Conservation (phyloP, 352 stramenopile species). For the Phytophthora pluvialis region DNA sequence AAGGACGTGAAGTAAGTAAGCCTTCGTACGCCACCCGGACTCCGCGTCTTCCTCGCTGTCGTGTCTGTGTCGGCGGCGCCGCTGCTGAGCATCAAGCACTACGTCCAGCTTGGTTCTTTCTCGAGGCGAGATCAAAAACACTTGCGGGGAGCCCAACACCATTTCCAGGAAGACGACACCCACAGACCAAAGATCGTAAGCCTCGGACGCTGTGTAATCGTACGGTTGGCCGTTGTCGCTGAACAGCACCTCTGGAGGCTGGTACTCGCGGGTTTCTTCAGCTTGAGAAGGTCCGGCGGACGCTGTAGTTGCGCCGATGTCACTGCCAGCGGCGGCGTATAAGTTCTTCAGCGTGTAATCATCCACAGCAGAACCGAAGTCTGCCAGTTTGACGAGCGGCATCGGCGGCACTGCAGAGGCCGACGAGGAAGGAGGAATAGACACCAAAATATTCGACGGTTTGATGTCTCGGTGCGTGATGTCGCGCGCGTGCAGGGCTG, state of each 20-base stretch:
- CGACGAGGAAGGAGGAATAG: constrained; percentile 25
- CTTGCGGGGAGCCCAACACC: constrained; percentile 92
- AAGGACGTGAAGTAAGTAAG: constrained; percentile 80
- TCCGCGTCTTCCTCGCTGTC: constrained; percentile 25
- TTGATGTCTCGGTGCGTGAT: constrained; percentile 93
- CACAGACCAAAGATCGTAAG: constrained; percentile 94
- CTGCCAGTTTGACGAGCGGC: constrained; percentile 77
- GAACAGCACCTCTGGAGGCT: constrained; percentile 93
- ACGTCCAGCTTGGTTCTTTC: constrained; percentile 92
- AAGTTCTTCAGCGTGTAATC: constrained; percentile 77
- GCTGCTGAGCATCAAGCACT: constrained; percentile 60
- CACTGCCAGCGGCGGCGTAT: constrained; percentile 55
- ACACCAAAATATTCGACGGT: constrained; percentile 82
- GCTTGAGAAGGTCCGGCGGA: constrained; percentile 78
- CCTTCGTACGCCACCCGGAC: constrained; percentile 48
- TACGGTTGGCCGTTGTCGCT: constrained; percentile 63
- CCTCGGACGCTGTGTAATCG: constrained; percentile 58
- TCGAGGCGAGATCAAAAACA: constrained; percentile 82
- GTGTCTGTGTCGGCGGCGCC: constrained; percentile 38
- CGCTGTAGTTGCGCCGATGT: constrained; percentile 64
- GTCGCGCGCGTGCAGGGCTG: constrained; percentile 87
- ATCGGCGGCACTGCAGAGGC: constrained; percentile 20
- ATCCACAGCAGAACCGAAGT: constrained; percentile 91
- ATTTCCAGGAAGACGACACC: constrained; percentile 97
- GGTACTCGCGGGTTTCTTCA: constrained; percentile 96